Conservation (phyloP, 306 rosid genomes). For the Morella rubra region DNA sequence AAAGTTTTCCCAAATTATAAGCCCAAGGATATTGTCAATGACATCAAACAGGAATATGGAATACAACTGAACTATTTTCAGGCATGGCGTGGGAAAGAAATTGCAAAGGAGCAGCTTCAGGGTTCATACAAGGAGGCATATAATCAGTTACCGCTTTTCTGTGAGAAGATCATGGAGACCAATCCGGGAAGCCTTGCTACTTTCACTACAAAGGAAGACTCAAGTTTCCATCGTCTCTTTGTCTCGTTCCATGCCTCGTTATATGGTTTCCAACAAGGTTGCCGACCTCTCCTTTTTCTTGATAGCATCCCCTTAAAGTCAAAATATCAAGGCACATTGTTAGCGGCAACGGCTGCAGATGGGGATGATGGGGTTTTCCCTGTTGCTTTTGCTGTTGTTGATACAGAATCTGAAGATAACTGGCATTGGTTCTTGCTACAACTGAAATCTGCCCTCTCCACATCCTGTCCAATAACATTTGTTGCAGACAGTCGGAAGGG, state of each 20-base stretch:
- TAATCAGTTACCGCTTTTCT: slow-evolving; percentile 74
- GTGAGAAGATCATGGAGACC: slow-evolving; percentile 87
- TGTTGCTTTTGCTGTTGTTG: slow-evolving; percentile 88
- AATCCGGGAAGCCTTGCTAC: slow-evolving; percentile 89
- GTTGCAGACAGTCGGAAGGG: slow-evolving; percentile 90
- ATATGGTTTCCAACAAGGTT: slow-evolving; percentile 92
- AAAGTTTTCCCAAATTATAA: slow-evolving; percentile 82
- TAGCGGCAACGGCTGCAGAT: slow-evolving; percentile 91
- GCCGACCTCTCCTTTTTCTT: slow-evolving; percentile 89
- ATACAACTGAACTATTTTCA: slow-evolving; percentile 94
- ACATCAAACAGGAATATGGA: slow-evolving; percentile 93
- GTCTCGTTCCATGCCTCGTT: slow-evolving; percentile 87
- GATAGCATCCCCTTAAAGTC: slow-evolving; percentile 80
- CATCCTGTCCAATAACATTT: slow-evolving; percentile 73
- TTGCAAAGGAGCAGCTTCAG: slow-evolving; percentile 99
- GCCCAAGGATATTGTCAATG: slow-evolving; percentile 96
- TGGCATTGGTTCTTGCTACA: slow-evolving; percentile 93
- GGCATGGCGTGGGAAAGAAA: slow-evolving; percentile 99
- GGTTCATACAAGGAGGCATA: slow-evolving; percentile 96
- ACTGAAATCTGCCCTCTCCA: slow-evolving; percentile 73
- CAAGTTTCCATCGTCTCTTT: slow-evolving; percentile 90
- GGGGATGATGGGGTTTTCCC: slow-evolving; percentile 88
- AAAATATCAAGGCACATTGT: slow-evolving; percentile 88
- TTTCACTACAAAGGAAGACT: slow-evolving; percentile 88
- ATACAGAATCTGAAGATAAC: slow-evolving; percentile 85